These are phyloP conservation scores for Cordyceps cicadae DNA, from an alignment of 2,329 filamentous ascomycete species.

Conservation along the genomic window DNA sequence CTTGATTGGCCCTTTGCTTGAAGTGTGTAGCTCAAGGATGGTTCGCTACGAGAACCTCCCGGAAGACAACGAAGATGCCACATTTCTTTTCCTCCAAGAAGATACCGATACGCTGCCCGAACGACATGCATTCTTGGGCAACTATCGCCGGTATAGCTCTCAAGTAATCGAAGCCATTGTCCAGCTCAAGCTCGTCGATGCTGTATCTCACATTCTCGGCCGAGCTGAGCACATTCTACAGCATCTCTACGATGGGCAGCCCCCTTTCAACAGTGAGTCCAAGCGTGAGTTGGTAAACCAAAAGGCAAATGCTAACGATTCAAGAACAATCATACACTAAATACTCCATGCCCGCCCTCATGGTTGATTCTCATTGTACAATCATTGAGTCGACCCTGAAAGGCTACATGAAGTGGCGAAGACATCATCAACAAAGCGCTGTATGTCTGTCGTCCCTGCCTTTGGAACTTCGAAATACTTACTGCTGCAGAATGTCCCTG, in stretches of 20 bases:
- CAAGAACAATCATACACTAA: constrained; percentile 55
- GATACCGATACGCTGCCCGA: constrained; percentile 94
- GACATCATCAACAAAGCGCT: constrained; percentile 21
- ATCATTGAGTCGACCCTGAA: constrained; percentile 84
- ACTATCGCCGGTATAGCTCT: constrained; percentile 85
- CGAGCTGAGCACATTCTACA: constrained; percentile 67
- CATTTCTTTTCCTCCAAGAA: constrained; percentile 74
- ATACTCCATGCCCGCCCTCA: constrained; percentile 62
- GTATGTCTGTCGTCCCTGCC: constrained; percentile 18
- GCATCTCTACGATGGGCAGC: constrained; percentile 64
- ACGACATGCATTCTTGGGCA: constrained; percentile 87
- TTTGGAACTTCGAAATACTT: not conserved
- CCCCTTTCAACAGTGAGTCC: constrained; percentile 55
- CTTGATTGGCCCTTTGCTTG: constrained; percentile 67
- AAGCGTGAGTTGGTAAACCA: not conserved
- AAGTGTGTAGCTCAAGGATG: constrained; percentile 74
- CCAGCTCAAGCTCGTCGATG: constrained; percentile 71
- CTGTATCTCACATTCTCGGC: constrained; percentile 76
- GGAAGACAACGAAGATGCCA: constrained; percentile 71
- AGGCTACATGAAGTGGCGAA: constrained; percentile 75
- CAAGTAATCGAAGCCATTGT: constrained; percentile 84
- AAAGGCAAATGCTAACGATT: not conserved
- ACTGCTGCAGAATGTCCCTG: constrained; percentile 31
- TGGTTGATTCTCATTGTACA: constrained; percentile 80
- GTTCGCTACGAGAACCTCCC: constrained; percentile 83